Evolutionary conservation across 2,329 filamentous ascomycete species (phyloP), one percentile per base, ranked within the genome.

Genomic region (Rhexocercosporidium sp.): DNA sequence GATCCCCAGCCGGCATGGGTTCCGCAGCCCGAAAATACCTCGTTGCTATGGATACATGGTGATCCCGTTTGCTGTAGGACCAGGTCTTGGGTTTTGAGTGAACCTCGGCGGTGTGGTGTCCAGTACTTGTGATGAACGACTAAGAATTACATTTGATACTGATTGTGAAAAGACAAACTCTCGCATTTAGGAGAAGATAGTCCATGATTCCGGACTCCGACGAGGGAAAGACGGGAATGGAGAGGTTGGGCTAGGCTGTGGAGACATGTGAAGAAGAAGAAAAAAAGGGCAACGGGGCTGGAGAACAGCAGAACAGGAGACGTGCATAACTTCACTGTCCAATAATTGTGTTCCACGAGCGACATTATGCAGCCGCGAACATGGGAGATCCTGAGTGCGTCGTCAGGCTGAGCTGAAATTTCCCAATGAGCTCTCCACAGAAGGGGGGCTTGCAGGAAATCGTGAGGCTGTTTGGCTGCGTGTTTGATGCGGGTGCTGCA

Each of bases 261-360:
- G 34, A 41, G 54, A 57, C 34, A 57, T 57, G 31, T 39, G 54
- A 57, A 37, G 29, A 22, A 16, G 16, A 14, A 27, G n/a, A 54
- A 56, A 37, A 56, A n/a, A n/a, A n/a, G n/a, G n/a, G 9, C 44
- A 51, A 51, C 16, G 47, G 27, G 27, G 29, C 25, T 27, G n/a
- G 34, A 4, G 4, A 41, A 37, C 14, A 20, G 54, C 34, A 25
- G 44, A 41, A 37, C 14, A 20, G 54, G 20, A 25, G 44, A 22
- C 31, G 34, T 57, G 54, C 54, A 57, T 57, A 25, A 57, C 20
- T 9, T 14, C 20, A n/a, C 6, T 41, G 39, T 60, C 57, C 57
- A 60, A 60, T 60, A 46, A 44, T n/a, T 60, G 22, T 31, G 37
- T 29, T 60, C 57, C 57, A 60, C 57, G 57, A 60, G 27, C 25